Percentiles rank a stretch among this genome's conserved stretches.
Conservation (phyloP, 1,284 basidiomycete genomes). For the Trichosporon asahii region DNA sequence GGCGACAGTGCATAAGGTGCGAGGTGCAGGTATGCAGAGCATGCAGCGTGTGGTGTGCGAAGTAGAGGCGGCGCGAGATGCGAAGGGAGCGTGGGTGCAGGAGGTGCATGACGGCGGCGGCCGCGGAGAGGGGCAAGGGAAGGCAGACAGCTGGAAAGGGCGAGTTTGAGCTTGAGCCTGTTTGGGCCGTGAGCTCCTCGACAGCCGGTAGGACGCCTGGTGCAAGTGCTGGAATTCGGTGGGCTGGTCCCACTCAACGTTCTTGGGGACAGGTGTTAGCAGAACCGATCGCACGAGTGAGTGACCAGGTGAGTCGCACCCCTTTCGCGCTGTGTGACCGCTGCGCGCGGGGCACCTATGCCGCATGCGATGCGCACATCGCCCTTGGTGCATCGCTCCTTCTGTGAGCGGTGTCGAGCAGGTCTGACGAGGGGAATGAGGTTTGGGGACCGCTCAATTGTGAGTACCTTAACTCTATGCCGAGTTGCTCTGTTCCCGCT, state of each 20-base stretch:
- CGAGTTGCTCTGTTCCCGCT: not conserved
- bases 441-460: not conserved
- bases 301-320: not conserved
- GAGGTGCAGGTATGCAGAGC: not conserved
- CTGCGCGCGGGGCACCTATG: not conserved
- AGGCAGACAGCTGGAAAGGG: not conserved
- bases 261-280: not conserved
- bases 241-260: not conserved
- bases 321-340: not conserved
- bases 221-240: not conserved
- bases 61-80: not conserved
- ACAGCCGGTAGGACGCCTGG: not conserved
- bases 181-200: not conserved
- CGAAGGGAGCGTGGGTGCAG: not conserved
- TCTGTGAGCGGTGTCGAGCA: not conserved
- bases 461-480: not conserved
- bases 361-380: not conserved
- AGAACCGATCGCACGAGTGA: not conserved
- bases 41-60: not conserved
- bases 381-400: not conserved
- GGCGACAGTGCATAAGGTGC: not conserved
- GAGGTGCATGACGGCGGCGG: not conserved
- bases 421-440: not conserved
- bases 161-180: slow-evolving; percentile 1
- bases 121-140: not conserved